These are phyloP conservation scores for Podaxis rugospora DNA, from an alignment of 768 basidiomycete species.

Conservation along the genomic window DNA sequence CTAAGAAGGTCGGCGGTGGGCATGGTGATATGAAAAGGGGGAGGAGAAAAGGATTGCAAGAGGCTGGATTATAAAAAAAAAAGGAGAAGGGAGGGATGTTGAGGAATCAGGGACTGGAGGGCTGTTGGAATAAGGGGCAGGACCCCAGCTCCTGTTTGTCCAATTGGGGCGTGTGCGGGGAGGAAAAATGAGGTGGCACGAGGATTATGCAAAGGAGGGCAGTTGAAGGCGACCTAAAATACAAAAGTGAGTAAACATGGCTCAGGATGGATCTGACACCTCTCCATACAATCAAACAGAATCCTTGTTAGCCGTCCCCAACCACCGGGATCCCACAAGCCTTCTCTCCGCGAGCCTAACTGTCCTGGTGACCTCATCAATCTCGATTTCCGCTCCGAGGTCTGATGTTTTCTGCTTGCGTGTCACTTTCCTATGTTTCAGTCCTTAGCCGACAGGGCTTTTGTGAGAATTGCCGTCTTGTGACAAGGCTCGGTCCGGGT, in stretches of 20 bases:
- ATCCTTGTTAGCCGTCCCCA: background rate
- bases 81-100: conserved; percentile 13
- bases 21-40: conserved; percentile 9
- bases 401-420: background rate
- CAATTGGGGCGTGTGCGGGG: background rate
- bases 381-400: background rate
- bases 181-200: background rate
- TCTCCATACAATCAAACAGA: background rate
- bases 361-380: background rate
- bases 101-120: background rate
- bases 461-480: background rate
- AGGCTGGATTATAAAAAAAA: background rate
- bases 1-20: conserved; percentile 32
- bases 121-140: background rate
- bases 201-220: background rate
- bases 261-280: conserved; percentile 1
- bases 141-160: conserved; percentile 1
- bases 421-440: background rate
- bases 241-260: background rate
- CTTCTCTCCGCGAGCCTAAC: conserved; percentile 1
- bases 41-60: conserved; percentile 20
- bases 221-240: conserved; percentile 1
- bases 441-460: background rate
- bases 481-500: background rate
- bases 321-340: background rate